Evolutionary conservation across 306 rosid genomes (phyloP), one percentile per base, ranked within the genome.

Genomic region (Alnus glutinosa): DNA sequence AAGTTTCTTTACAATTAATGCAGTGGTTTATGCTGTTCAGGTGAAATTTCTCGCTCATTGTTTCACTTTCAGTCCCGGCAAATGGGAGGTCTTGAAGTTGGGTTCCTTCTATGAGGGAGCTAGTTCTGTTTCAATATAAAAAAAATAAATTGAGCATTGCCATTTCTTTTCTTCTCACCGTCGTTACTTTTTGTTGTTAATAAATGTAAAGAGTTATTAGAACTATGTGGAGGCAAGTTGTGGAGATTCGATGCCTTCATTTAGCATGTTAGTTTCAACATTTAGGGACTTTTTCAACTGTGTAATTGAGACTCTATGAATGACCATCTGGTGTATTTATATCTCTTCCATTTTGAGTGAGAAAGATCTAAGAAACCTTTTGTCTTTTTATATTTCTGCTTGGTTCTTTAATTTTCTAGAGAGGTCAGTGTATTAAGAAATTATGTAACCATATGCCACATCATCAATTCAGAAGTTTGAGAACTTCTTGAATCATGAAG

Each of bases 11-110:
- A 75, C 91, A 0, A 88, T 93, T 66, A 96, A 96, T 83, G 93
- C 93, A 0, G 91, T 92, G 49, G 94, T 96, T 81, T 96, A 96
- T 85, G 88, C 89, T 58, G 63, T 96, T 86, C 99, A 96, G 99
- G 99, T 96, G 92, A 90, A 84, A 75, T 70, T 75, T 84, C 75
- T 81, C 48, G 51, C 78, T 71, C 44, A 44, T 54, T 71, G 57
- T 79, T 69, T 72, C 58, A 28, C 78, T 76, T 75, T 39, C 67
- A 9, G 75, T 42, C 78, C 23, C 1, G 34, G 47, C 13, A 18
- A 78, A 73, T 23, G 49, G 63, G 85, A 59, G 66, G 12, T 1
- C 72, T 61, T 64, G 77, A 5, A 54, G 79, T 75, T 81, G 75
- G 74, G 67, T 80, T 30, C 69, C 64, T 79, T 78, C 28, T 23